phyloP scores from a whole-genome alignment of 345 rosid species.

The Eucalyptus urophylla region DNA sequence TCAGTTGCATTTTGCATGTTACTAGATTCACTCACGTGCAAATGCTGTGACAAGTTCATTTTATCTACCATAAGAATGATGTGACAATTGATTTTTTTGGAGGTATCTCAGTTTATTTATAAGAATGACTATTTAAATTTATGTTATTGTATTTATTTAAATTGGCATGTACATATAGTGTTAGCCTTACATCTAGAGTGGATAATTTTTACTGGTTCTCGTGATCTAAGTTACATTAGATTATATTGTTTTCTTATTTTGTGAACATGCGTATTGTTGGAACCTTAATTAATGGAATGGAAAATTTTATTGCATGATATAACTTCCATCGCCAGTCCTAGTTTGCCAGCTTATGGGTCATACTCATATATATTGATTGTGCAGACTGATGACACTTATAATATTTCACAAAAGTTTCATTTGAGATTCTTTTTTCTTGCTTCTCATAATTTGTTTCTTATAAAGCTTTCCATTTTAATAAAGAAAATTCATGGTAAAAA shows the following conservation, averaged over 20 bases:
- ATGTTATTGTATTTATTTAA: background rate
- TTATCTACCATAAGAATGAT: background rate
- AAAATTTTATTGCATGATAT: background rate
- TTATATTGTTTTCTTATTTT: background rate
- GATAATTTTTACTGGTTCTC: background rate
- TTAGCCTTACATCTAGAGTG: background rate
- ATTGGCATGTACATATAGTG: background rate
- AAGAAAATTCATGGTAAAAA: background rate
- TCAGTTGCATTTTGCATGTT: background rate
- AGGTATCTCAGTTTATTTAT: background rate
- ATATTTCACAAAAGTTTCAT: background rate
- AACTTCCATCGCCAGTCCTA: background rate
- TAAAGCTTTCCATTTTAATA: background rate
- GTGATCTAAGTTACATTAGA: background rate
- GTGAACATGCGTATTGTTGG: background rate
- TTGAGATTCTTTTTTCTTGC: background rate
- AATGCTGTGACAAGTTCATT: background rate
- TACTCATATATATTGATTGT: background rate
- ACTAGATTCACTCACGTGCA: background rate
- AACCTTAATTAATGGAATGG: background rate
- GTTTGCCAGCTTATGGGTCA: background rate
- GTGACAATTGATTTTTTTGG: background rate
- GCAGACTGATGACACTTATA: fast-evolving
- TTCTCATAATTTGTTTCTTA: background rate
- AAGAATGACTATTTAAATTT: background rate